Percentiles rank a stretch among this genome's conserved stretches.
phyloP scores from a whole-genome alignment of 257 asterid species.

The Penstemon newberryi region DNA sequence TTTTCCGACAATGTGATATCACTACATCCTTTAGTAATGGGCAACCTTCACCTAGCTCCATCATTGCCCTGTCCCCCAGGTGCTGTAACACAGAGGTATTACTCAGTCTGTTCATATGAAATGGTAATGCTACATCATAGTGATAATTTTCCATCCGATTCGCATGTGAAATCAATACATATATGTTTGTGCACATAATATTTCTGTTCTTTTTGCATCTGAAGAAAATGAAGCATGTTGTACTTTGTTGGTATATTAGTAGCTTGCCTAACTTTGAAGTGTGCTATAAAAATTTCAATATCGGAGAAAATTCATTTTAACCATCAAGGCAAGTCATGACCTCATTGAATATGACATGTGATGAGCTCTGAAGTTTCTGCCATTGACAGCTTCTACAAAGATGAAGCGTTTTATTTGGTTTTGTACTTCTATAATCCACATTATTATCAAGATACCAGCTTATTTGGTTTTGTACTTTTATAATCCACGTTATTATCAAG shows the following conservation, averaged over 20 bases:
- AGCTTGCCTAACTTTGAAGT: neutral
- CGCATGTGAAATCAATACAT: too few relatives aligned
- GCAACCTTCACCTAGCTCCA: conserved; percentile 75
- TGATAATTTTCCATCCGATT: neutral
- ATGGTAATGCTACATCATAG: neutral
- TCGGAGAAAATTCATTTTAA: neutral
- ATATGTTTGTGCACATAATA: too few relatives aligned
- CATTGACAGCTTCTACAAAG: too few relatives aligned
- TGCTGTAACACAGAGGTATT: conserved; percentile 38
- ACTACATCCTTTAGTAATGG: conserved; percentile 71
- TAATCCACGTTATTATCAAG: too few relatives aligned
- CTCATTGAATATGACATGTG: too few relatives aligned
- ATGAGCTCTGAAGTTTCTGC: too few relatives aligned
- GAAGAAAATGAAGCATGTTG: neutral
- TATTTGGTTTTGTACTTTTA: too few relatives aligned
- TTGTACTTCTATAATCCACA: too few relatives aligned
- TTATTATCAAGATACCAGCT: too few relatives aligned
- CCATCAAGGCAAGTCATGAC: neutral
- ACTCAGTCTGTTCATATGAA: neutral
- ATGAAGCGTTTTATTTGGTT: too few relatives aligned
- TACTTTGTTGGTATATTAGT: neutral
- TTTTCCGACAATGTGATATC: conserved; percentile 79
- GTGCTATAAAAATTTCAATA: neutral
- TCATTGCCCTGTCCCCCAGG: conserved; percentile 70
- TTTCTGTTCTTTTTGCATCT: too few relatives aligned